Evolutionary conservation across 306 rosid species (phyloP), one percentile per base, ranked within the genome.

Genomic region (Dryas drummondii): DNA sequence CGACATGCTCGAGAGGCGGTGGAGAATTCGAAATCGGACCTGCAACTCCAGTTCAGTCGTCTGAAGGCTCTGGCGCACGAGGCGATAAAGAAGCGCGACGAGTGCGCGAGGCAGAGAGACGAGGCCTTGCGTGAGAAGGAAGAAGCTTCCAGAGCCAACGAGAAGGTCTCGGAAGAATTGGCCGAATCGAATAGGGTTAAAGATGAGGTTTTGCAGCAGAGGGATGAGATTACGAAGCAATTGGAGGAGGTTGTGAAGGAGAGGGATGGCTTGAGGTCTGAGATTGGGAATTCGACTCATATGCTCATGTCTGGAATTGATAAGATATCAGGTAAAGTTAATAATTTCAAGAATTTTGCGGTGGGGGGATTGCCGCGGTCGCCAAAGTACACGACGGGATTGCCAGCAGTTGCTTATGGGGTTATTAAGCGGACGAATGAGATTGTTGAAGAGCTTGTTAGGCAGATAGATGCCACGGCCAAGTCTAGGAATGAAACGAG

Each of bases 251-350:
- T 70, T 5, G 79, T 75, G 77, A 88, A 81, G 91, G 98, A 90
- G 77, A 86, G 92, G 13, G 96, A 92, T 49, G 81, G 72, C 1
- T 73, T 92, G 78, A 81, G 84, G 79, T 82, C 84, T 59, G 99
- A 90, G 83, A 92, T 92, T 77, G 99, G 91, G 80, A 92, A 89
- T 81, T 87, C 99, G 7, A 88, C 87, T 47, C 99, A 94, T 67
- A 94, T 94, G 99, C 82, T 94, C 2, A 88, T 87, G 54, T 92
- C 97, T 0, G 99, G 97, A 27, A 87, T 90, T 66, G 99, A 94
- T 59, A 94, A 92, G 89, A 92, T 92, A 72, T 89, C 97, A 0
- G 93, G 87, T 7, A 92, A 92, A 63, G 97, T 90, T 7, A 86
- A 88, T 59, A 87, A 76, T 73, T 90, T 87, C 46, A 88, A 86